A percentile compares a stretch with the other conserved stretches of the same genome.
These are phyloP conservation scores for Lecanicillium sp. DNA, from an alignment of 2,329 filamentous ascomycete genomes.

Conservation along the genomic window DNA sequence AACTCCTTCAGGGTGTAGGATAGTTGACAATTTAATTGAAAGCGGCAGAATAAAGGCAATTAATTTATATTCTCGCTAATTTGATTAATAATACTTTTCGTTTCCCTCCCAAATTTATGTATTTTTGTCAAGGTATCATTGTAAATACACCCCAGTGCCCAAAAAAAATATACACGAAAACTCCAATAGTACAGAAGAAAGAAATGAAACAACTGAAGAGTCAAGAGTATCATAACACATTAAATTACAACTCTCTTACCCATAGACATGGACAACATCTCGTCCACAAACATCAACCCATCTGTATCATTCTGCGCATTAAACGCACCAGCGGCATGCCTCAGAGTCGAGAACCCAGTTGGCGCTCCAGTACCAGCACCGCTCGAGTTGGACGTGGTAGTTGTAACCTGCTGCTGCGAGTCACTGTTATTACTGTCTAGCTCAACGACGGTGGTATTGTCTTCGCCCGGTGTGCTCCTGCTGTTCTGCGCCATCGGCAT, in stretches of 20 bases:
- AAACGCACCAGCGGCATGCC: constrained; percentile 6
- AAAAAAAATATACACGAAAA: too few species aligned
- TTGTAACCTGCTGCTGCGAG: too few species aligned
- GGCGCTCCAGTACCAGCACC: background rate
- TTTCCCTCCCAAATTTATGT: too few species aligned
- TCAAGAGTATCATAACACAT: background rate
- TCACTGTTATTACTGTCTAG: background rate
- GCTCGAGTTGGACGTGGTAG: background rate
- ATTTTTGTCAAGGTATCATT: too few species aligned
- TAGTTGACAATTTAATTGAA: too few species aligned
- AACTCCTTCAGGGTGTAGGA: too few species aligned
- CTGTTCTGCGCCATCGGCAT: background rate
- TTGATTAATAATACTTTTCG: too few species aligned
- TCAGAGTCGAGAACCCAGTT: background rate
- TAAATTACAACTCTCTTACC: constrained; percentile 6
- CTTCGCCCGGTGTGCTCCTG: background rate
- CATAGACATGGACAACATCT: constrained; percentile 14
- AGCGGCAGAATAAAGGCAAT: too few species aligned
- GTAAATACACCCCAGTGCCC: too few species aligned
- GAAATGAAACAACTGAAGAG: background rate
- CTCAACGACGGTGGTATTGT: background rate
- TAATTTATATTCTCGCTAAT: background rate
- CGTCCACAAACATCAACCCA: constrained; percentile 12
- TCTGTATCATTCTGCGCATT: constrained; percentile 3
- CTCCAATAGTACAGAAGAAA: too few species aligned